Evolutionary conservation across 2,329 filamentous ascomycete genomes (phyloP).

Genomic region (Sporothrix euskadiensis): DNA sequence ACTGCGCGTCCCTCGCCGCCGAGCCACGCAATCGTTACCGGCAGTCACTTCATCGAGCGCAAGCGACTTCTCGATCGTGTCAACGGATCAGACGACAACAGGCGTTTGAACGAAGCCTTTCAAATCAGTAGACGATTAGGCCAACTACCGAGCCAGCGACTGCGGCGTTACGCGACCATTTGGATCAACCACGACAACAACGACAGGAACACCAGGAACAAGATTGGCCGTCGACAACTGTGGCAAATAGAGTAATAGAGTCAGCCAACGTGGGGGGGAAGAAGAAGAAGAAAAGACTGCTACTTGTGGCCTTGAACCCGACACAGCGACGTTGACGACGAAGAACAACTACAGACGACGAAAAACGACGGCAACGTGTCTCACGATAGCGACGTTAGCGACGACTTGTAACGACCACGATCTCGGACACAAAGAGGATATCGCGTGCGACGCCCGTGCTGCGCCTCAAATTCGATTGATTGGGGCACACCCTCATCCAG

Average conservation of each 20-base stretch:
- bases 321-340: neutral
- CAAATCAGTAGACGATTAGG: neutral
- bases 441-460: conserved; percentile 7
- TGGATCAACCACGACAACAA: conserved; percentile 8
- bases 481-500: neutral
- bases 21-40: conserved; percentile 13
- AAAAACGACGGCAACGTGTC: neutral
- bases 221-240: neutral
- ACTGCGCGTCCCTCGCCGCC: conserved; percentile 14
- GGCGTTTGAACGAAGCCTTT: conserved; percentile 1
- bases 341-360: neutral
- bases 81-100: neutral
- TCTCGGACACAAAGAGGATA: neutral
- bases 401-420: neutral
- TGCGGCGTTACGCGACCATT: neutral
- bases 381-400: neutral
- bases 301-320: neutral
- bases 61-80: conserved; percentile 4
- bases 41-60: conserved; percentile 8
- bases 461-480: neutral
- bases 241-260: neutral
- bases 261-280: neutral
- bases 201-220: neutral
- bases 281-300: neutral
- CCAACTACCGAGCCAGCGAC: neutral